These are phyloP conservation scores for Apophysomyces ossiformis DNA, from an alignment of 371 early-diverging fungal genomes.

Conservation along the genomic window DNA sequence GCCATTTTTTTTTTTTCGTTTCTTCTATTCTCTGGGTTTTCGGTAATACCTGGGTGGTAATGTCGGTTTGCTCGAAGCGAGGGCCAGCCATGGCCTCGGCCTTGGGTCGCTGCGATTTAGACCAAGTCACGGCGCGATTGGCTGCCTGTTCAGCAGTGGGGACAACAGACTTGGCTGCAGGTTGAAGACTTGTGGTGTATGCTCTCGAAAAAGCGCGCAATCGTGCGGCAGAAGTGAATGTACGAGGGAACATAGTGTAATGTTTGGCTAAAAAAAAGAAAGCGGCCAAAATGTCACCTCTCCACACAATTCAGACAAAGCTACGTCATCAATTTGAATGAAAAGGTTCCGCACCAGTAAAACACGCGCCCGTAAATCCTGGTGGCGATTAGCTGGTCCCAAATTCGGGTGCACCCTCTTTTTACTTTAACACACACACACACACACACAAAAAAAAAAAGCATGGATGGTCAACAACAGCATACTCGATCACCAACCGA, in stretches of 20 bases:
- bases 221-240: background rate
- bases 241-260: background rate
- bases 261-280: background rate
- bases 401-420: no score
- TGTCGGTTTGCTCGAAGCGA: conserved; percentile 90
- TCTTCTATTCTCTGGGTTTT: background rate
- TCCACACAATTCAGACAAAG: background rate
- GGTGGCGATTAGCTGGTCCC: no score
- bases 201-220: conserved; percentile 2
- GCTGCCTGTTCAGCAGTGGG: conserved; percentile 64
- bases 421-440: no score
- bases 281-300: no score
- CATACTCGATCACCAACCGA: conserved; percentile 73
- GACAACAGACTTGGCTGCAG: conserved; percentile 43
- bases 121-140: conserved; percentile 82
- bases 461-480: conserved; percentile 16
- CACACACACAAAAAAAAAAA: background rate
- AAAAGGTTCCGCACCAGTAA: no score
- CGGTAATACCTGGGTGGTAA: conserved; percentile 74
- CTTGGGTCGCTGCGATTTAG: conserved; percentile 73
- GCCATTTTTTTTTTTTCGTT: background rate
- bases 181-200: conserved; percentile 42
- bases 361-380: no score
- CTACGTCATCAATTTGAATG: no score
- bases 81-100: conserved; percentile 77